Conservation (phyloP, 2,329 filamentous ascomycete species). For the Oidium heveae region DNA sequence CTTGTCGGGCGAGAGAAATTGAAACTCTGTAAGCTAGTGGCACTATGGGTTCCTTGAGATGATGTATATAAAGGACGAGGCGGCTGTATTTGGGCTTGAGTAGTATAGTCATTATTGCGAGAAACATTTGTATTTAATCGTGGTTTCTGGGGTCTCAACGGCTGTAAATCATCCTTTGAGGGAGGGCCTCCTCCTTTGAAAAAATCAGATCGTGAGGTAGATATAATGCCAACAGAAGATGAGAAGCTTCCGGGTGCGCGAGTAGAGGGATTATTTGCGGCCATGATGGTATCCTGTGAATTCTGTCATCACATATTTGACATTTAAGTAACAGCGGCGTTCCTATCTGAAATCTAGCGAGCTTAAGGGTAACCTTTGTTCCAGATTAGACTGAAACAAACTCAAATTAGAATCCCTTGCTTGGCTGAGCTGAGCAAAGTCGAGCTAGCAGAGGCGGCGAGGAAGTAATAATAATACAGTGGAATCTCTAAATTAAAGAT, state of each 20-base stretch:
- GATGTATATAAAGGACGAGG: slow-evolving; percentile 25
- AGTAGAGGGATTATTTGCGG: not conserved
- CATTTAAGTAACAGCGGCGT: not conserved
- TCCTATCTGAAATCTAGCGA: not conserved
- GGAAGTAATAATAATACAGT: too few species aligned
- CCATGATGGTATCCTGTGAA: not conserved
- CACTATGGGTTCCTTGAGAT: slow-evolving; percentile 22
- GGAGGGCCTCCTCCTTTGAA: slow-evolving; percentile 22
- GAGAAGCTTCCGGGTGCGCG: slow-evolving; percentile 14
- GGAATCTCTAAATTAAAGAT: too few species aligned
- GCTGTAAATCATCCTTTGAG: slow-evolving; percentile 17
- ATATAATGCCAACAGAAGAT: slow-evolving; percentile 13
- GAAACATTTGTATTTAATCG: slow-evolving; percentile 13
- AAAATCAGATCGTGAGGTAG: slow-evolving; percentile 16
- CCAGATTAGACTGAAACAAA: too few species aligned
- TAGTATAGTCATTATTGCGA: not conserved
- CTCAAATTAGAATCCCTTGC: too few species aligned
- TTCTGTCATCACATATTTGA: not conserved
- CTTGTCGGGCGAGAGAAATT: slow-evolving; percentile 31
- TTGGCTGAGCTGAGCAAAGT: too few species aligned
- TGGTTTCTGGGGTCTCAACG: slow-evolving; percentile 22
- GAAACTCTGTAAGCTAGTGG: slow-evolving; percentile 16
- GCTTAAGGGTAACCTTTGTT: not conserved
- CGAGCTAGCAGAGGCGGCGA: too few species aligned
- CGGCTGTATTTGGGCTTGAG: slow-evolving; percentile 13